phyloP scores from a whole-genome alignment of 2,329 filamentous ascomycete species.

The Samsoniella hepiali region DNA sequence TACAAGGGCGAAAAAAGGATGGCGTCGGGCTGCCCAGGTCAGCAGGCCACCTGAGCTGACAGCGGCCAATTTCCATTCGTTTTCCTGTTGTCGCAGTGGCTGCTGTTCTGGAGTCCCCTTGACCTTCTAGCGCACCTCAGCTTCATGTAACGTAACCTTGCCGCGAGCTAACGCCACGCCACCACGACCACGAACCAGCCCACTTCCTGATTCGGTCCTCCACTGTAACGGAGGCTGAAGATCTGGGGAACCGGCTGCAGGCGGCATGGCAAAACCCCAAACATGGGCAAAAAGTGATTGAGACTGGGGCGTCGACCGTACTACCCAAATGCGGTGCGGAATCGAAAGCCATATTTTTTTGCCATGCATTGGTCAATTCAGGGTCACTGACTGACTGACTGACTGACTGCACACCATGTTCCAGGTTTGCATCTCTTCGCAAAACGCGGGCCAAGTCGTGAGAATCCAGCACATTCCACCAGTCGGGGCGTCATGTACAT shows the following conservation, averaged over 20 bases:
- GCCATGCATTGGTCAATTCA: too few species aligned
- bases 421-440: too few species aligned
- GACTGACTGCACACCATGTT: too few species aligned
- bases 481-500: not conserved
- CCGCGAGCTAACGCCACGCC: slow-evolving; percentile 13
- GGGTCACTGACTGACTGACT: too few species aligned
- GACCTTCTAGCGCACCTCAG: not conserved
- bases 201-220: slow-evolving; percentile 8
- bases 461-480: not conserved
- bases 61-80: not conserved
- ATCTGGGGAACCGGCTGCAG: slow-evolving; percentile 11
- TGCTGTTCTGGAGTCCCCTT: not conserved
- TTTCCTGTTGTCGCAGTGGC: slow-evolving; percentile 12
- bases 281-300: not conserved
- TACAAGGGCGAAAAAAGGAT: not conserved
- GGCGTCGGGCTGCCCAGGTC: slow-evolving; percentile 12
- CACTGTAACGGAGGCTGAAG: slow-evolving; percentile 15
- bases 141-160: slow-evolving; percentile 19
- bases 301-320: not conserved
- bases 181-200: not conserved
- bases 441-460: too few species aligned
- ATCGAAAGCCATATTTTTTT: not conserved
- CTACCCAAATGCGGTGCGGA: not conserved
- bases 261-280: not conserved
- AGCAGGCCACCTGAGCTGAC: slow-evolving; percentile 6